These are phyloP conservation scores for Penicillium bovifimosum DNA, from an alignment of 495 filamentous ascomycete genomes.

Conservation along the genomic window DNA sequence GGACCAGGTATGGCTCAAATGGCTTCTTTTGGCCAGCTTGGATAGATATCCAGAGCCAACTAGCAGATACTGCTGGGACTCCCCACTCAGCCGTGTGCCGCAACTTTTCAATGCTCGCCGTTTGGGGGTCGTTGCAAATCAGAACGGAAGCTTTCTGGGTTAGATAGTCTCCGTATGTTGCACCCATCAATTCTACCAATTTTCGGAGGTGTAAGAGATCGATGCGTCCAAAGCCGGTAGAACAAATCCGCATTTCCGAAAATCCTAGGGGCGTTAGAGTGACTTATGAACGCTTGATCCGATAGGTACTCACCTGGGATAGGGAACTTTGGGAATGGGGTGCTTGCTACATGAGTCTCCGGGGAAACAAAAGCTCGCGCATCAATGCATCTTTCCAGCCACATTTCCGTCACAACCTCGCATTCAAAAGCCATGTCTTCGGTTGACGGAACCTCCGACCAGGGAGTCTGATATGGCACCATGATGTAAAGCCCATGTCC, in stretches of 20 bases:
- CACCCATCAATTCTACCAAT: slow-evolving; percentile 64
- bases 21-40: slow-evolving; percentile 45
- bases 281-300: not conserved
- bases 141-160: slow-evolving; percentile 62
- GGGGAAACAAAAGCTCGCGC: slow-evolving; percentile 65
- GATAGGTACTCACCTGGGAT: slow-evolving; percentile 47
- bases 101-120: slow-evolving; percentile 69
- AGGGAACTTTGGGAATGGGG: slow-evolving; percentile 64
- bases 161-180: slow-evolving; percentile 69
- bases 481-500: slow-evolving; percentile 47
- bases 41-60: slow-evolving; percentile 86
- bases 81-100: slow-evolving; percentile 64
- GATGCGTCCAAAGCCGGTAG: slow-evolving; percentile 77
- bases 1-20: slow-evolving; percentile 44
- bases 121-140: slow-evolving; percentile 53
- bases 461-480: slow-evolving; percentile 47
- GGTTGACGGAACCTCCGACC: slow-evolving; percentile 31
- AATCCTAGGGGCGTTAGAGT: slow-evolving; percentile 47
- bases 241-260: slow-evolving; percentile 60
- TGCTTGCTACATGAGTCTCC: slow-evolving; percentile 63
- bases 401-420: slow-evolving; percentile 77
- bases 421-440: slow-evolving; percentile 41
- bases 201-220: slow-evolving; percentile 80
- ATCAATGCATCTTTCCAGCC: slow-evolving; percentile 82
- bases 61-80: slow-evolving; percentile 68